Base-by-base conservation (phyloP, 169 alveolate genomes). In the Cryptosporidium meleagridis region DNA sequence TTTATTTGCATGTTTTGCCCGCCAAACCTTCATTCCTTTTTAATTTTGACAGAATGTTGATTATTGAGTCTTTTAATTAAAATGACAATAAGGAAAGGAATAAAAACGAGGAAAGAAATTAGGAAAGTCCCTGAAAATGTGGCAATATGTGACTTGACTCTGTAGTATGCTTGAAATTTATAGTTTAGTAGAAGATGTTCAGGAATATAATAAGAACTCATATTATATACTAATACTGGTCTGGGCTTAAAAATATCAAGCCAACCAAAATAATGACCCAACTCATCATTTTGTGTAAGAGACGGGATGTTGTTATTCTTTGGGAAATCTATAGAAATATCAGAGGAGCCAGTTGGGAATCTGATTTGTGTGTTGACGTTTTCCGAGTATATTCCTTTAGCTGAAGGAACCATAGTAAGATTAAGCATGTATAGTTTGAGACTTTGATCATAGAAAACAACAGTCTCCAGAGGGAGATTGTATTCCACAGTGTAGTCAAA, bases 401-500 rank as follows among this genome's bases (percentile, higher is more conserved):
- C 89, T 7, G 89, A 80, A 12, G 89, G 89, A 3, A 37, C 26
- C 68, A 80, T 62, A 41, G 89, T 80, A 18, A 80, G 55, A 35
- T 80, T 80, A 26, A 80, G 67, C 89, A 80, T 80, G 70, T 80
- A 80, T 10, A 65, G 33, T 21, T 62, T 62, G 16, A 62, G 48
- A 16, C 44, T 37, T 18, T 51, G 52, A 31, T 80, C 89, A 2
- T 80, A 80, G 14, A 61, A 80, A 3, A 80, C 80, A 21, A 80
- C 72, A 3, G 44, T 61, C 18, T 80, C 89, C 31, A 80, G 29
- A 18, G 97, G 97, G n/a, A 95, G 86, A 80, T 95, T 95, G 91
- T 96, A 96, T 35, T 97, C 98, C 39, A 95, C 91, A 16, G 85
- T 92, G 91, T 93, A 96, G 75, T 94, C 94, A 51, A 94, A 92